These are phyloP conservation scores for Chrysosporium keratinophilum DNA, from an alignment of 2,329 filamentous ascomycete species.

Conservation along the genomic window DNA sequence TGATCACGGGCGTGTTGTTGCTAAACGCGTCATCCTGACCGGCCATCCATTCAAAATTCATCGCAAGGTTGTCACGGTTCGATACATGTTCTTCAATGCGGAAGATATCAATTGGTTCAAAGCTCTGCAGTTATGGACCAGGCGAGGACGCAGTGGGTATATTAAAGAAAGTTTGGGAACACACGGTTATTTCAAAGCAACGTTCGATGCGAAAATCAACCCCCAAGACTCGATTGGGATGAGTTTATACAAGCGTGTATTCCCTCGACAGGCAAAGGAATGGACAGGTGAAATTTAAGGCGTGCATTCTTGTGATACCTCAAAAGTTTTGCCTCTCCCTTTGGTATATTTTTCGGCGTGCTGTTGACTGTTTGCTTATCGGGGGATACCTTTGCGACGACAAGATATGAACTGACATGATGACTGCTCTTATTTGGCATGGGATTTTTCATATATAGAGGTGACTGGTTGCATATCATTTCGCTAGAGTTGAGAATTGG, in stretches of 20 bases:
- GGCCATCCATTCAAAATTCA: constrained; percentile 98
- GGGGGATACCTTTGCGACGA: constrained; percentile 9
- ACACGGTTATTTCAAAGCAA: constrained; percentile 99
- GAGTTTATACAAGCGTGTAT: constrained; percentile 76
- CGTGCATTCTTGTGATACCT: neutral
- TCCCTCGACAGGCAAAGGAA: constrained; percentile 57
- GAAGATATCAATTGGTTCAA: constrained; percentile 98
- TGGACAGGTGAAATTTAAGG: constrained; percentile 29
- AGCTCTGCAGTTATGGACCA: constrained; percentile 88
- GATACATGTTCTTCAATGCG: constrained; percentile 99
- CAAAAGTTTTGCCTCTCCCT: neutral
- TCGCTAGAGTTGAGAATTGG: neutral
- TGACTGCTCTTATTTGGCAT: neutral
- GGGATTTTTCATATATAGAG: neutral
- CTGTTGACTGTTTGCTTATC: neutral
- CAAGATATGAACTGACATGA: constrained; percentile 8
- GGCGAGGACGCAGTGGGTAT: constrained; percentile 73
- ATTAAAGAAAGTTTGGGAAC: constrained; percentile 92
- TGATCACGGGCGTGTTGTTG: constrained; percentile 64
- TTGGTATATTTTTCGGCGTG: neutral
- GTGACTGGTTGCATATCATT: neutral
- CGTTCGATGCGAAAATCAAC: constrained; percentile 91
- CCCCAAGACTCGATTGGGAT: constrained; percentile 89
- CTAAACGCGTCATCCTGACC: constrained; percentile 86
- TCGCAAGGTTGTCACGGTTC: constrained; percentile 90